Evolutionary conservation across 768 basidiomycete genomes (phyloP), one percentile per base, ranked within the genome.

Genomic region (Asterophora parasitica): DNA sequence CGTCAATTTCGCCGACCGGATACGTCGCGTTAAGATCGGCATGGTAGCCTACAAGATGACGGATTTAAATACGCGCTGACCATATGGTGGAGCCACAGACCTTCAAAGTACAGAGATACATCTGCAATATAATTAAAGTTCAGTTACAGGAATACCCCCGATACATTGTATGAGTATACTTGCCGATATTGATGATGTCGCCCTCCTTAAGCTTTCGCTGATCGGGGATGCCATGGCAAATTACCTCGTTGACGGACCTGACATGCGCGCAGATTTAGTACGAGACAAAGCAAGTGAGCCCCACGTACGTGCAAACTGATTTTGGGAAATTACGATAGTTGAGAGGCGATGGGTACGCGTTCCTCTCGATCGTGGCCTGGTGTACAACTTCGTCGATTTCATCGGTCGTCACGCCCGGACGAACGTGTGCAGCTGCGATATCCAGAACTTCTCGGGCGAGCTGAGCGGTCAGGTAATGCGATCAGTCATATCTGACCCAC

Each of bases 141-240:
- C 2, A 32, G 11, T 19, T 32, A 48, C 31, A 36, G 35, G 23
- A 23, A 23, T 23, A 23, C 3, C 6, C 23, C 23, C 23, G 23
- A 23, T 23, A 23, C 23, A 23, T 23, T 23, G 23, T 23, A 23
- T 23, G 23, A 34, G 30, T 42, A 26, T 47, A 62, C 73, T 50
- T 52, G 85, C 89, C 93, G 44, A 99, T 82, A 67, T 99, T 99
- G 63, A 98, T 73, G 55, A 98, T 98, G 68, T 99, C 96, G 13
- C 96, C 96, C 55, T 97, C 91, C 58, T 77, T 77, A 54, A 93
- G 66, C 58, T 82, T 85, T 52, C 88, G 71, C 61, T 86, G 76
- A 70, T 95, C 92, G 31, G 94, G 93, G 52, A 95, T 94, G 48
- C 95, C 96, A 65, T 99, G 96, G 65, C 96, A 98, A 58, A 99